Percentiles rank a stretch among this genome's conserved stretches.
Evolutionary conservation across 2,329 filamentous ascomycete species (phyloP).

Genomic region (Penicillium decumbens): DNA sequence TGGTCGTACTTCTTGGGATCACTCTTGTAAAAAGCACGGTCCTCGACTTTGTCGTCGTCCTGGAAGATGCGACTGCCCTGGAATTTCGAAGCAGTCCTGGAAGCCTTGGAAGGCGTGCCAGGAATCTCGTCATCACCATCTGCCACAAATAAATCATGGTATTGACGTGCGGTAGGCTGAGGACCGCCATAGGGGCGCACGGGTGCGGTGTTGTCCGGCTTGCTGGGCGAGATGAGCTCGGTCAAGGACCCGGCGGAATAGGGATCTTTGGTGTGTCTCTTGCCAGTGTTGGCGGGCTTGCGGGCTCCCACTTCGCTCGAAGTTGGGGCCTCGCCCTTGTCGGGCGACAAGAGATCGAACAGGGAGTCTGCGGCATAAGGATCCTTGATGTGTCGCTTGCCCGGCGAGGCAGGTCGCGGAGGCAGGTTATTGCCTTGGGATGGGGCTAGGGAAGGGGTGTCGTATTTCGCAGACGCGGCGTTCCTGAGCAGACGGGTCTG

Average conservation of each 20-base stretch:
- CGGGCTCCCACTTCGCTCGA: constrained; percentile 10
- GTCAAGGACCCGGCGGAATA: constrained; percentile 57
- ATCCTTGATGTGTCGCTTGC: constrained; percentile 42
- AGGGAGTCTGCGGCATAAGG: constrained; percentile 53
- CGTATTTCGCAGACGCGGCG: constrained; percentile 35
- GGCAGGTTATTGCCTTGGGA: constrained; percentile 17
- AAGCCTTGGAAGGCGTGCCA: constrained; percentile 28
- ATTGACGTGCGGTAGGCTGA: constrained; percentile 65
- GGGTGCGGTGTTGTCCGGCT: constrained; percentile 45
- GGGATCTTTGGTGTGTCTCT: constrained; percentile 36
- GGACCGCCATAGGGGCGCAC: constrained; percentile 60
- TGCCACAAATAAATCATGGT: constrained; percentile 64
- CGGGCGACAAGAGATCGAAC: constrained; percentile 64
- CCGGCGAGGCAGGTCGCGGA: constrained; percentile 29
- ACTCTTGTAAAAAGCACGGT: constrained; percentile 48
- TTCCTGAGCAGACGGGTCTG: constrained; percentile 71
- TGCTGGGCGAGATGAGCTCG: constrained; percentile 58
- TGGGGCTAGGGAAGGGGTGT: constrained; percentile 16
- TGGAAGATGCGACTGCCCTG: constrained; percentile 58
- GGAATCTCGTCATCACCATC: constrained; percentile 36
- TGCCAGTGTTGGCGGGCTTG: constrained; percentile 25
- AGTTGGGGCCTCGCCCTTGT: constrained; percentile 42
- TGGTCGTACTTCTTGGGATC: constrained; percentile 78
- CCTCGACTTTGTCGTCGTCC: neutral
- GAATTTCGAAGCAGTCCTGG: constrained; percentile 50